phyloP scores from a whole-genome alignment of 2,329 filamentous ascomycete genomes.

The Botrytis squamosa region DNA sequence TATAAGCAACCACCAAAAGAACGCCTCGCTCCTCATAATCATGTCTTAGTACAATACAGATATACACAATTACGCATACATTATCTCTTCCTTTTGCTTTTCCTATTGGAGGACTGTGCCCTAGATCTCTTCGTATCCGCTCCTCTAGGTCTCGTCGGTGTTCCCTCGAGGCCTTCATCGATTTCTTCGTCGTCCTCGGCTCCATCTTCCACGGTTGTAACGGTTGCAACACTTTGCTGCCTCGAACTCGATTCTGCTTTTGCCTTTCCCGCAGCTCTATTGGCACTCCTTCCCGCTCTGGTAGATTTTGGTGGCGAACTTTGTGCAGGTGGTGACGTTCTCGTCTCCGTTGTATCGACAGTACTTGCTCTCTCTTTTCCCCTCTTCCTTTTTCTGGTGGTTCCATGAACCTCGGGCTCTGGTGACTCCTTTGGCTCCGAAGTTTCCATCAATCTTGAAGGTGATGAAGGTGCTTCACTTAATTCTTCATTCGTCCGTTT shows the following conservation, averaged over 20 bases:
- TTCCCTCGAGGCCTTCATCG: constrained; percentile 40
- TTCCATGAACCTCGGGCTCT: constrained; percentile 14
- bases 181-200: constrained; percentile 40
- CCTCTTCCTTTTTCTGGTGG: constrained; percentile 35
- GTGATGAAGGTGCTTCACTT: constrained; percentile 41
- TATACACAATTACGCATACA: background rate
- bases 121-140: constrained; percentile 29
- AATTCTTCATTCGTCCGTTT: constrained; percentile 24
- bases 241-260: constrained; percentile 42
- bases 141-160: constrained; percentile 34
- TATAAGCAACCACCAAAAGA: background rate
- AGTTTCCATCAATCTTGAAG: constrained; percentile 33
- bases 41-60: background rate
- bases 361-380: constrained; percentile 46
- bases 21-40: constrained; percentile 2
- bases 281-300: constrained; percentile 38
- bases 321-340: constrained; percentile 43
- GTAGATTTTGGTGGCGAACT: constrained; percentile 44
- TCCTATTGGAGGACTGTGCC: constrained; percentile 27
- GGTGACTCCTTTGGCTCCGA: constrained; percentile 28
- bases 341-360: constrained; percentile 51
- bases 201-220: constrained; percentile 39
- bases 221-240: constrained; percentile 39
- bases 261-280: constrained; percentile 46
- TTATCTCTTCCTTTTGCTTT: constrained; percentile 37